Conservation (phyloP, 1,284 basidiomycete genomes). For the Papiliotrema fonsecae region DNA sequence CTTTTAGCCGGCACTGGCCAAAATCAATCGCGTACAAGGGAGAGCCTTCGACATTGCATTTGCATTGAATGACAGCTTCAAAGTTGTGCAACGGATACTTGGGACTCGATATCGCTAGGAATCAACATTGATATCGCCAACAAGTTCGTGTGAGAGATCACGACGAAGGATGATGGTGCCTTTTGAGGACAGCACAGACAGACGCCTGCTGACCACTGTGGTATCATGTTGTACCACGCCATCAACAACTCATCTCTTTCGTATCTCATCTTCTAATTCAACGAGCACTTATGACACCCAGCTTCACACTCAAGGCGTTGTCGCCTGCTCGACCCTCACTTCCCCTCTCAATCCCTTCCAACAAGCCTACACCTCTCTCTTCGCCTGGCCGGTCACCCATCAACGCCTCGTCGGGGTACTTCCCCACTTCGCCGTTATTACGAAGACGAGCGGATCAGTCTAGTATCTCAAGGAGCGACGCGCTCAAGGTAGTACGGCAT, state of each 20-base stretch:
- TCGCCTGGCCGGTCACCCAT: slow-evolving; percentile 1
- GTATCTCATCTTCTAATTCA: neutral
- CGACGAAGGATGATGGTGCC: neutral
- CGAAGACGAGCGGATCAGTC: neutral
- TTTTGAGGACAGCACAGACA: neutral
- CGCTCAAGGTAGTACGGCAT: slow-evolving; percentile 20
- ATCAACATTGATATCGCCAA: too few species aligned
- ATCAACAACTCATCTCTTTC: neutral
- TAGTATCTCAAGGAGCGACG: slow-evolving; percentile 15
- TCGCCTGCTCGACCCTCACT: slow-evolving; percentile 1
- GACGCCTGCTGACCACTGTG: neutral
- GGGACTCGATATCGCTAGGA: too few species aligned
- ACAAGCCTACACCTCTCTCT: neutral
- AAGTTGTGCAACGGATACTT: too few species aligned
- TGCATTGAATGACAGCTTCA: too few species aligned
- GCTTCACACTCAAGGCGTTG: slow-evolving; percentile 1
- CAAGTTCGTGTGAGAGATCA: too few species aligned
- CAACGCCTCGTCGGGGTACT: neutral
- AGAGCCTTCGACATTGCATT: too few species aligned
- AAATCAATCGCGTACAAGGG: too few species aligned
- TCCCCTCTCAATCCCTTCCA: neutral
- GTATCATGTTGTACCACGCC: neutral
- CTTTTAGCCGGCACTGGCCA: too few species aligned
- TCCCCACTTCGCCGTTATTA: neutral
- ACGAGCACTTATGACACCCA: neutral